A percentile compares a stretch with the other conserved stretches of the same genome.
Conservation (phyloP, 495 filamentous ascomycete species). For the Chlorociboria aeruginascens region DNA sequence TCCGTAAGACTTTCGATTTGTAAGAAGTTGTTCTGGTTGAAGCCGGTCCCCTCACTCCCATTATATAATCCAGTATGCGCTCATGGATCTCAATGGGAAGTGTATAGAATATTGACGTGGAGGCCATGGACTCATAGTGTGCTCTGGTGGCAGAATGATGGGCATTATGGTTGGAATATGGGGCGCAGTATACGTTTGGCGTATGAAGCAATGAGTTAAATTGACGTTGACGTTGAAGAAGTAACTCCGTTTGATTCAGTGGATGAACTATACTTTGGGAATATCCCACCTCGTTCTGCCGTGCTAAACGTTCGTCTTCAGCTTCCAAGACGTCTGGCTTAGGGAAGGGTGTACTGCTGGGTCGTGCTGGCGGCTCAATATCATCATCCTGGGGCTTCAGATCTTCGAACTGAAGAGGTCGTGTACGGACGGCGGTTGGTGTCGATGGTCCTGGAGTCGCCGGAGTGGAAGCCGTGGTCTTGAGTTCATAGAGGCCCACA, state of each 20-base stretch:
- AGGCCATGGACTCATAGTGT: neutral
- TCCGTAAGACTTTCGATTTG: slow-evolving; percentile 34
- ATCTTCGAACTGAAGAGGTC: slow-evolving; percentile 26
- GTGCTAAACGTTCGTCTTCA: slow-evolving; percentile 11
- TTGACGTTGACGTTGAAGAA: no score
- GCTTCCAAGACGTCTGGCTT: slow-evolving; percentile 31
- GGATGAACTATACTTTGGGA: no score
- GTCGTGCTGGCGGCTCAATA: slow-evolving; percentile 37
- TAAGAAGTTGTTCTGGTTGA: slow-evolving; percentile 30
- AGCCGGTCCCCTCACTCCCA: slow-evolving; percentile 48
- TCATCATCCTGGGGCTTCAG: slow-evolving; percentile 11
- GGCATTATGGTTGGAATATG: no score
- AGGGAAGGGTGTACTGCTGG: slow-evolving; percentile 45
- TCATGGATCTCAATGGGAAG: slow-evolving; percentile 63
- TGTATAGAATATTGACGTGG: slow-evolving; percentile 33
- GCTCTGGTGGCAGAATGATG: no score
- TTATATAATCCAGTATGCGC: slow-evolving; percentile 54
- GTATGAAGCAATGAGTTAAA: no score
- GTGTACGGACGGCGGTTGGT: slow-evolving; percentile 33
- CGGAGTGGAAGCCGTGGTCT: slow-evolving; percentile 32
- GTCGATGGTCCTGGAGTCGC: slow-evolving; percentile 36
- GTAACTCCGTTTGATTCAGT: no score
- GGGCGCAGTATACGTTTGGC: no score
- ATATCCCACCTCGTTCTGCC: neutral
- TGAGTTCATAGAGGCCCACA: slow-evolving; percentile 8